phyloP scores from a whole-genome alignment of 257 asterid species.

The Solanum pennellii region DNA sequence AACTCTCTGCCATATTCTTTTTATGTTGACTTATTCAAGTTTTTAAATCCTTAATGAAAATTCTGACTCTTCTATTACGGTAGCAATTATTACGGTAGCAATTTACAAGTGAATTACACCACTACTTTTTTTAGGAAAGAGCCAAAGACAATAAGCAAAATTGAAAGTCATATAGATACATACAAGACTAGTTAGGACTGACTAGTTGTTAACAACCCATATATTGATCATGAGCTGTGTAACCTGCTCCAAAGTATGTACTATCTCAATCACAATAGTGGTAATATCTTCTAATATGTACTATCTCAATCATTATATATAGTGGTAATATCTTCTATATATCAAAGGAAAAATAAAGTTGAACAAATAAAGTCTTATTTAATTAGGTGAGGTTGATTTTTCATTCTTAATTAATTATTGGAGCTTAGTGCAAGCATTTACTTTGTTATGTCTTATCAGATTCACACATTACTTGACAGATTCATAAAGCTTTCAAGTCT shows the following conservation, averaged over 20 bases:
- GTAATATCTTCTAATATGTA: not conserved
- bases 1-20: not conserved
- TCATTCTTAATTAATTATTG: not conserved
- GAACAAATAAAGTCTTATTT: not conserved
- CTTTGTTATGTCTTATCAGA: not conserved
- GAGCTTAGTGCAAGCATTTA: not conserved
- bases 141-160: not conserved
- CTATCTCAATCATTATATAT: not conserved
- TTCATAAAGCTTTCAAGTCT: not conserved
- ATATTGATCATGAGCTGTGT: not conserved
- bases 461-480: not conserved
- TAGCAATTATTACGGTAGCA: too few relatives aligned
- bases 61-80: rapidly evolving
- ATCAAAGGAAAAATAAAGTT: not conserved
- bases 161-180: not conserved
- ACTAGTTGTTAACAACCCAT: not conserved
- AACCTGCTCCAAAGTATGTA: not conserved
- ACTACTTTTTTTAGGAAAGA: not conserved
- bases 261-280: not conserved
- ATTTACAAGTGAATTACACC: not conserved
- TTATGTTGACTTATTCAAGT: not conserved
- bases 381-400: not conserved
- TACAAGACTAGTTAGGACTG: not conserved
- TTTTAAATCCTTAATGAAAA: not conserved
- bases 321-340: not conserved